Evolutionary conservation across 805 yeast genomes (phyloP).

Genomic region (Yarrowia alimentaria): DNA sequence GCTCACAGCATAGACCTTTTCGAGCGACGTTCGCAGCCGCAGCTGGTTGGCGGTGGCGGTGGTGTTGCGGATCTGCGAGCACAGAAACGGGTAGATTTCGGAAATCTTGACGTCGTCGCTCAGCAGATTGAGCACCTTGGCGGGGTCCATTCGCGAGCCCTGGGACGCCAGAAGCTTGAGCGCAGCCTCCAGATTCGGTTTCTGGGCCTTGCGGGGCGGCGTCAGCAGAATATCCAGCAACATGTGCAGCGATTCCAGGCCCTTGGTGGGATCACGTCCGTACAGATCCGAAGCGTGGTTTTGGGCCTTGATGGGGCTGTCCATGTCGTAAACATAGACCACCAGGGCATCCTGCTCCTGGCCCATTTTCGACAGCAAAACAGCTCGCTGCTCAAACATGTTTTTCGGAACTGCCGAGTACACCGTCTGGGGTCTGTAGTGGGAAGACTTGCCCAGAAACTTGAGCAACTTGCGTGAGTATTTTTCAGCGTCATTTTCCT

Average conservation of each 20-base stretch:
- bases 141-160: slow-evolving; percentile 50
- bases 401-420: slow-evolving; percentile 12
- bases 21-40: slow-evolving; percentile 48
- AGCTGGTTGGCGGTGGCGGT: slow-evolving; percentile 45
- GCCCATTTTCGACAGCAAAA: slow-evolving; percentile 57
- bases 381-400: slow-evolving; percentile 49
- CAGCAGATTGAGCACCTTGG: slow-evolving; percentile 48
- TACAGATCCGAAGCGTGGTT: slow-evolving; percentile 56
- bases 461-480: slow-evolving; percentile 39
- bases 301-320: slow-evolving; percentile 59
- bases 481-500: slow-evolving; percentile 30
- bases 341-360: slow-evolving; percentile 54
- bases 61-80: slow-evolving; percentile 46
- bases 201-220: slow-evolving; percentile 19
- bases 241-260: slow-evolving; percentile 49
- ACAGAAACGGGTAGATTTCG: slow-evolving; percentile 47
- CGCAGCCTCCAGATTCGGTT: slow-evolving; percentile 43
- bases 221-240: slow-evolving; percentile 41
- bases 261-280: slow-evolving; percentile 41
- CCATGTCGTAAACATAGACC: slow-evolving; percentile 56
- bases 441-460: slow-evolving; percentile 41
- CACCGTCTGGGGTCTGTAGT: slow-evolving; percentile 42
- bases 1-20: slow-evolving; percentile 54
- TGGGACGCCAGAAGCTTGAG: slow-evolving; percentile 45
- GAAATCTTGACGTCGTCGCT: slow-evolving; percentile 52